Base-by-base conservation (phyloP, 2,329 filamentous ascomycete species). In the Aspergillus flavus region DNA sequence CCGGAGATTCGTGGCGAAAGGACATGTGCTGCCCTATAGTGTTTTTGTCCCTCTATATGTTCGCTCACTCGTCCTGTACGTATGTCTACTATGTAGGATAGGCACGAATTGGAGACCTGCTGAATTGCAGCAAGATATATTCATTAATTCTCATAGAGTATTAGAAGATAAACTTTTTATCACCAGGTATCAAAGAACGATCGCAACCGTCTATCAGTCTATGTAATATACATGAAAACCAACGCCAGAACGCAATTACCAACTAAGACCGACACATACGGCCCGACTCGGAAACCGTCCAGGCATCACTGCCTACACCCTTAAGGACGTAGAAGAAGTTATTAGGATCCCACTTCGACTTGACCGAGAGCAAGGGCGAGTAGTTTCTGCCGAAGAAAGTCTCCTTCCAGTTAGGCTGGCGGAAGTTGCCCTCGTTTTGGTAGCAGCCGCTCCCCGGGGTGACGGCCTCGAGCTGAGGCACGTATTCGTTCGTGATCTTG, bases 351-450 rank as follows among this genome's bases (percentile, higher is more conserved):
- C 78, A 81, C 59, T 78, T 76, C 11, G 70, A 64, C 74, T 83
- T 82, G 32, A 83, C 70, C 9, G 64, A 10, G 5, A 73, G 66
- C 28, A 82, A 69, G 2, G 63, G 70, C 1, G 64, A 64, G 57
- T 82, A 82, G 63, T 80, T 82, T 4, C 59, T 62, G 6, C 81
- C 80, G 64, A 79, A 83, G 66, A 81, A 83, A 1, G 74, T 73
- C 34, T 75, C 57, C 69, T 81, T 71, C 68, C 75, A 81, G 64
- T 80, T 70, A 1, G 74, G 75, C 68, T 82, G 77, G 43, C 73
- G 73, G 68, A 77, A 78, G 60, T 80, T 73, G 11, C 70, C 78
- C 64, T 82, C 81, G 59, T 82, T 83, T 62, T 80, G 65, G 64
- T 83, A 83, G 4, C 71, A 71, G 2, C 78, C 77, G 7, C 73